These are phyloP conservation scores for Kwoniella bestiolae DNA, from an alignment of 768 basidiomycete species.

Conservation along the genomic window DNA sequence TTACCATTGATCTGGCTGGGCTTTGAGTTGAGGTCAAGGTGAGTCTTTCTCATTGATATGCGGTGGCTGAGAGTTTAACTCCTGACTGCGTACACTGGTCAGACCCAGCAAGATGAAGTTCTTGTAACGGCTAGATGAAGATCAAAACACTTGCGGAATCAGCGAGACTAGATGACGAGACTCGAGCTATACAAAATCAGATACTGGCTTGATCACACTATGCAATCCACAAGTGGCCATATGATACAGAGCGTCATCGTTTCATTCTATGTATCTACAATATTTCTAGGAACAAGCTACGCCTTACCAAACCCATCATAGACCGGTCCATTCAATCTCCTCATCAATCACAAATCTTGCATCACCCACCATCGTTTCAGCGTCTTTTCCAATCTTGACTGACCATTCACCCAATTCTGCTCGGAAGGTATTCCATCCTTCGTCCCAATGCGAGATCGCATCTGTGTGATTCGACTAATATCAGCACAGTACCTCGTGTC, in stretches of 20 bases:
- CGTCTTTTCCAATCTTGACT: slow-evolving; percentile 42
- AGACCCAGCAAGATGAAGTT: slow-evolving; percentile 49
- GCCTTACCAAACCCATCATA: slow-evolving; percentile 8
- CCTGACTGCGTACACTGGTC: background rate
- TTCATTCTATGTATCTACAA: background rate
- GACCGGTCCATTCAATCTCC: slow-evolving; percentile 49
- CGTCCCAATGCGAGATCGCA: slow-evolving; percentile 53
- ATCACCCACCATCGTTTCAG: slow-evolving; percentile 38
- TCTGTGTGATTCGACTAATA: slow-evolving; percentile 21
- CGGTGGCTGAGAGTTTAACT: background rate
- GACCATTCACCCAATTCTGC: slow-evolving; percentile 48
- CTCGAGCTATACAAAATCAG: no score
- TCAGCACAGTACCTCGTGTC: no score
- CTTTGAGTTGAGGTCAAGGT: slow-evolving; percentile 41
- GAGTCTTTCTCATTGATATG: slow-evolving; percentile 7
- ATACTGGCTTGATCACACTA: no score
- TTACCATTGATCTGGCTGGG: slow-evolving; percentile 46
- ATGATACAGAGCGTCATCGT: no score
- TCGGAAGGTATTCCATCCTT: slow-evolving; percentile 37
- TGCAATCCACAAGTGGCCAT: no score
- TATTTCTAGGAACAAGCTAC: background rate
- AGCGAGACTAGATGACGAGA: no score
- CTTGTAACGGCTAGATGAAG: slow-evolving; percentile 3
- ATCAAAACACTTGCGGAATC: background rate
- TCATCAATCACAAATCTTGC: slow-evolving; percentile 42